Percentiles rank a stretch among this genome's conserved stretches.
These are phyloP conservation scores for Pholiota microspora DNA, from an alignment of 768 basidiomycete species.

Conservation along the genomic window DNA sequence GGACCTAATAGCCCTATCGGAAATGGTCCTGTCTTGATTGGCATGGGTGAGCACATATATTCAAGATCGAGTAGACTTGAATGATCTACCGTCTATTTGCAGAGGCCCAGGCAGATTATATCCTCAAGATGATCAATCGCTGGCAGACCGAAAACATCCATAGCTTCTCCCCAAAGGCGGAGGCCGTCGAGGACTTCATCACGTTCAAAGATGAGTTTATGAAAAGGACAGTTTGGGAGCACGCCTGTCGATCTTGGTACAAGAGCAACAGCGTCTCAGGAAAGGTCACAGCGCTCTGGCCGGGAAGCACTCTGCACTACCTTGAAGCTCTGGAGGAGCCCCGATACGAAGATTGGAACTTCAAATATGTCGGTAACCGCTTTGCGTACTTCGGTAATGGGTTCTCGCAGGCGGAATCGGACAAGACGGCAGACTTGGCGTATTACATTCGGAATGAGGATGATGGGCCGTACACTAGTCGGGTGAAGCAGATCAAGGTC, in stretches of 20 bases:
- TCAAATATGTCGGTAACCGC: conserved; percentile 27
- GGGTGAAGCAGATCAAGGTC: conserved; percentile 13
- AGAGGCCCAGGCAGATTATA: conserved; percentile 30
- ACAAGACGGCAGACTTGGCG: conserved; percentile 26
- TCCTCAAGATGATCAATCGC: conserved; percentile 26
- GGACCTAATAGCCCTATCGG: conserved; percentile 31
- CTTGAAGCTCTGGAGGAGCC: conserved; percentile 26
- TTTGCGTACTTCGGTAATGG: conserved; percentile 29
- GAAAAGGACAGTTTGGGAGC: conserved; percentile 26
- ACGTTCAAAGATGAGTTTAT: conserved; percentile 28
- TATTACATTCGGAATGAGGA: conserved; percentile 25
- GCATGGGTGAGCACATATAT: conserved; percentile 18
- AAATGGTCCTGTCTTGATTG: conserved; percentile 26
- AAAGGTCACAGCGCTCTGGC: conserved; percentile 29
- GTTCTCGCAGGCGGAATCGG: conserved; percentile 27
- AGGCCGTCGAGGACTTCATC: conserved; percentile 29
- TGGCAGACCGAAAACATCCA: conserved; percentile 32
- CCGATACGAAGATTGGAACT: conserved; percentile 30
- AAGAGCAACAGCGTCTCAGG: conserved; percentile 21
- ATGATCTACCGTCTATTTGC: not conserved
- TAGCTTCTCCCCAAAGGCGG: conserved; percentile 27
- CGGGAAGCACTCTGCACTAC: conserved; percentile 30
- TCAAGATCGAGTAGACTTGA: no score
- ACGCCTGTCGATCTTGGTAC: conserved; percentile 30
- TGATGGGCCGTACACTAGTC: conserved; percentile 17